Conservation (phyloP, 2,329 filamentous ascomycete species). For the Hawksworthiomyces lignivorus region DNA sequence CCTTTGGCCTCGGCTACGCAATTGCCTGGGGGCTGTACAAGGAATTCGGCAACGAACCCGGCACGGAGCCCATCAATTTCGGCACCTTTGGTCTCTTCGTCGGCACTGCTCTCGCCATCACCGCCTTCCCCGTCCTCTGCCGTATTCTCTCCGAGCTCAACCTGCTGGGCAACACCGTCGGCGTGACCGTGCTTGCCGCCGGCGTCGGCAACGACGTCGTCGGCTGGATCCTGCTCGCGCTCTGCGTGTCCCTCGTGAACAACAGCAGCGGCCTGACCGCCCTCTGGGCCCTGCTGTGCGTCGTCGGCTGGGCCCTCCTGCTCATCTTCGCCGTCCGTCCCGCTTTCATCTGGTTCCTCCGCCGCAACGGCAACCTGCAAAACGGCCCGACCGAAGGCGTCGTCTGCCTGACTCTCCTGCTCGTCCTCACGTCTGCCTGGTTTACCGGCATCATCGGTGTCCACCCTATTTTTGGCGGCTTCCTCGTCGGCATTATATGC, state of each 20-base stretch:
- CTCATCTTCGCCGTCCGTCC: slow-evolving; percentile 67
- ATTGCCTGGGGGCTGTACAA: slow-evolving; percentile 77
- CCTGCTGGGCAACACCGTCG: slow-evolving; percentile 72
- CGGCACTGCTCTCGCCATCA: slow-evolving; percentile 89
- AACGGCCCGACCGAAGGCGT: slow-evolving; percentile 83
- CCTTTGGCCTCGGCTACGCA: slow-evolving; percentile 73
- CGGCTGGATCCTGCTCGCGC: slow-evolving; percentile 84
- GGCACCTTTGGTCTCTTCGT: slow-evolving; percentile 64
- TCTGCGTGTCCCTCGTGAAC: slow-evolving; percentile 90
- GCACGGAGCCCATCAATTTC: slow-evolving; percentile 36
- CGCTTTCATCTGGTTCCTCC: slow-evolving; percentile 64
- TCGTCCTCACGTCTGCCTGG: slow-evolving; percentile 73
- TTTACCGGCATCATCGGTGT: slow-evolving; percentile 86
- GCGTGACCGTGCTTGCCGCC: slow-evolving; percentile 80
- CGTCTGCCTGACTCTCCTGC: slow-evolving; percentile 71
- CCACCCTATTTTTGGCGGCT: slow-evolving; percentile 90
- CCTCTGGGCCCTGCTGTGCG: slow-evolving; percentile 73
- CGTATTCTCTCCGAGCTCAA: slow-evolving; percentile 90
- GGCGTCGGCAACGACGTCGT: slow-evolving; percentile 90
- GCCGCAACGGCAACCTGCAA: slow-evolving; percentile 67
- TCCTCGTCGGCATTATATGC: slow-evolving; percentile 81
- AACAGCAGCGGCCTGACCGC: slow-evolving; percentile 74
- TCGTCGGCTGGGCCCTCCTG: slow-evolving; percentile 67
- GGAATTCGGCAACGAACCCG: slow-evolving; percentile 49
- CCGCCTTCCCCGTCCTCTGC: slow-evolving; percentile 83